Conservation (phyloP, 306 rosid species). For the Medicago ruthenica region DNA sequence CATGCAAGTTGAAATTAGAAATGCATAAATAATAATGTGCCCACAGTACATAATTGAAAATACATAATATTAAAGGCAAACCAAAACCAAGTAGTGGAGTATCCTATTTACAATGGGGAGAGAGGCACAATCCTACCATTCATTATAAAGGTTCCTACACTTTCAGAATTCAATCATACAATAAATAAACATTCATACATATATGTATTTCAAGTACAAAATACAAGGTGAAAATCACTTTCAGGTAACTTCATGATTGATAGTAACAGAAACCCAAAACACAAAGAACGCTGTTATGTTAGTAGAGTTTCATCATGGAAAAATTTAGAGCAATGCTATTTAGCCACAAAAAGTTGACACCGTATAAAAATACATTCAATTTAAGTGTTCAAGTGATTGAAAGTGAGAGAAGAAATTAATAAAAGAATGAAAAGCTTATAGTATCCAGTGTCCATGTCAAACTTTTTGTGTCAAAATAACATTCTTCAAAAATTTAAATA, state of each 20-base stretch:
- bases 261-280: background rate
- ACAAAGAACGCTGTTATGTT: background rate
- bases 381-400: too few species aligned
- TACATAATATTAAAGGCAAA: background rate
- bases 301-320: background rate
- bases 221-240: background rate
- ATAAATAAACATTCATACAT: background rate
- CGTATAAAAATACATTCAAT: too few species aligned
- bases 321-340: too few species aligned
- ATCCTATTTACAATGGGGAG: background rate
- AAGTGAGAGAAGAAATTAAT: too few species aligned
- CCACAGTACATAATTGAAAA: background rate
- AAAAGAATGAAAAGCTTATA: too few species aligned
- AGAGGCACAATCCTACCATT: background rate
- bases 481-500: too few species aligned
- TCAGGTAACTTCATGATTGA: background rate
- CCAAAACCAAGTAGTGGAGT: background rate
- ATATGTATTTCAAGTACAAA: background rate
- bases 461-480: too few species aligned
- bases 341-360: too few species aligned
- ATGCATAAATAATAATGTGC: background rate
- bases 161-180: background rate
- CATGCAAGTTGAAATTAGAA: constrained; percentile 25
- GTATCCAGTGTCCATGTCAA: too few species aligned
- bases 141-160: background rate